Base-by-base conservation (phyloP, 2,329 filamentous ascomycete species). In the Exophiala lecanii-corni region DNA sequence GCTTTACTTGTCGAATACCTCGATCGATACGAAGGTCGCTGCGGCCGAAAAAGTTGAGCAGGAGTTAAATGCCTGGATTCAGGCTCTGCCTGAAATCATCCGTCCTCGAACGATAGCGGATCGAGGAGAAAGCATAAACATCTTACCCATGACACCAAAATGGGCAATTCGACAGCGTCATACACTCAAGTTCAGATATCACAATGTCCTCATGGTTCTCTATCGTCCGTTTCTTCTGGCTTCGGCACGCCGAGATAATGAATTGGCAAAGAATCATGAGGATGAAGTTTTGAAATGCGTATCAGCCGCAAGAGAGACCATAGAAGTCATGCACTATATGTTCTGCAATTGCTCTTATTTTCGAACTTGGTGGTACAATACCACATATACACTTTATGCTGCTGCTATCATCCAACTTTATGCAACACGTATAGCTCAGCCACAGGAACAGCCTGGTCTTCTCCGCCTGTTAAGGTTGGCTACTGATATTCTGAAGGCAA, bases 361-460 rank as follows among this genome's bases (percentile, higher is more conserved):
- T 55, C 62, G 64, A 19, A 66, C 62, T 46, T 69, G 65, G 65
- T 67, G 63, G 59, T 68, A 68, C 41, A 68, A 69, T 45, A 64
- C 62, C 36, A 67, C 64, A 1, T 68, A 68, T 33, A 57, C 66
- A 5, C 63, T 65, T 51, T 66, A 67, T 36, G 66, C 63, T 30
- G 63, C 59, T 13, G 62, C 62, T 4, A 66, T 64, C 1, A 55
- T 68, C 16, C 57, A 67, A 20, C 59, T 65, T 7, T 60, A 59
- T 33, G 57, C 62, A 52, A 60, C 59, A 19, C 58, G 56, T 39
- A 46, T 60, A 10, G 56, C 59, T 20, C 54, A 55, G 46, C 55
- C 59, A 30, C 31, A 47, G 3, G 59, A 61, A 33, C 57, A 57
- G n/a, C 50, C 54, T 37, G 53, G 56, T 1, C 39, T 61, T 9